Base-by-base conservation (phyloP, 2,329 filamentous ascomycete species). In the Geosmithia flava region DNA sequence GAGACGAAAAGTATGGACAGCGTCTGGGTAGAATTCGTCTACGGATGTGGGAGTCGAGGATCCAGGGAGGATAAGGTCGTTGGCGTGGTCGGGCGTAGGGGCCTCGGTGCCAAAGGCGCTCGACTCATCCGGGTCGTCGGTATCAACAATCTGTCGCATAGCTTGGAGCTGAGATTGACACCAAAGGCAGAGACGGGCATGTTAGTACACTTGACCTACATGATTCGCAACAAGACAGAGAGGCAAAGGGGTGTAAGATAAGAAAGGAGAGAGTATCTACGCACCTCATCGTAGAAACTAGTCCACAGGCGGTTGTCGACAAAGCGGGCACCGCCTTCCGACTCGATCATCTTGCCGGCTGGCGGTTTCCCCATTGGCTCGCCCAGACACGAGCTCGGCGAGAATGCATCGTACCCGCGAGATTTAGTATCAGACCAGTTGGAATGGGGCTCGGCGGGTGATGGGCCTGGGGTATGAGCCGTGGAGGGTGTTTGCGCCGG, bases 1-100 rank as follows among this genome's bases (percentile, higher is more conserved):
- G 5, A 91, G 70, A 46, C 74, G 73, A 56, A 86, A 81, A 23
- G 85, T 76, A 33, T 86, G 78, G 13, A 78, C 72, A 0, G 80
- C 75, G 4, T 78, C 68, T 0, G 86, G 85, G 54, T 84, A 81
- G 58, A 85, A 64, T 15, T 73, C 69, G 47, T 74, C 68, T 15
- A 68, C 55, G 43, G 61, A 68, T 20, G 61, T 57, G 6, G 62
- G 58, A 1, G 64, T 61, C 29, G 66, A 58, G 47, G 70, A 68
- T 30, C 66, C 65, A 5, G 59, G 55, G 46, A 79, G 62, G 11
- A 81, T 52, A 6, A 80, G 58, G 39, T 74, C 73, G 33, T 37
- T 37, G 11, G 33, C 71, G 48, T 72, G 70, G 50, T 79, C 75
- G 1, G 75, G 75, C 1, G 69, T 72, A 27, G 66, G 54, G 10